Evolutionary conservation across 345 rosid genomes (phyloP), one percentile per base, ranked within the genome.

Genomic region (Aquilaria yunnanensis): DNA sequence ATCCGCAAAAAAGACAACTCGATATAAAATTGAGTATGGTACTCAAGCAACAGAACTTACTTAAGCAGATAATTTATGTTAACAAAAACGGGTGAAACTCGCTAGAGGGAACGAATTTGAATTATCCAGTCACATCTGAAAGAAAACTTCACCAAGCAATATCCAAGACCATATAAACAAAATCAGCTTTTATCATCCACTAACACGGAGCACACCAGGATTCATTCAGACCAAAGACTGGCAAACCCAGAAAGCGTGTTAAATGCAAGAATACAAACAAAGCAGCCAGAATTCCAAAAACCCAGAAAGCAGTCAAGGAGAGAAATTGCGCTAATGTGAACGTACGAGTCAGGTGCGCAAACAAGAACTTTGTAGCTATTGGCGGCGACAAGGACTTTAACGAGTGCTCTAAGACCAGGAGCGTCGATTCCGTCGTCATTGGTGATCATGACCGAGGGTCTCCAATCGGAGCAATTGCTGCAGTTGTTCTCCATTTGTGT

Each of bases 361-460:
- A 93, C 96, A 13, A 77, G 84, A 65, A 93, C 86, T 3, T 59
- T 51, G 80, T 73, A 90, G 70, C 76, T 82, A 63, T 75, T 62
- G 70, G 87, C 61, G 56, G 98, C 68, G 83, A 86, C 80, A 14
- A 93, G 89, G 73, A 78, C 89, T 43, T 75, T 67, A 60, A 90
- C 96, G 2, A 90, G 84, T 32, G 94, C 63, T 1, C 81, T 83
- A 10, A 93, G 65, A 16, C 98, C 96, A 5, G 94, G 83, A 0
- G 94, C 98, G 75, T 90, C 96, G 43, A 93, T 90, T 4, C 98
- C 98, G 77, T 93, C 97, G 78, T 93, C 97, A 80, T 90, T 93
- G 13, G 97, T 90, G 62, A 93, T 72, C 88, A 93, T 37, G 52
- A 90, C 68, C 72, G 79, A 72, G 37, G 90, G 85, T 9, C 63